Evolutionary conservation across 1,139 yeast species (phyloP), one percentile per base, ranked within the genome.

Genomic region (Lodderomyces jiufengensis): DNA sequence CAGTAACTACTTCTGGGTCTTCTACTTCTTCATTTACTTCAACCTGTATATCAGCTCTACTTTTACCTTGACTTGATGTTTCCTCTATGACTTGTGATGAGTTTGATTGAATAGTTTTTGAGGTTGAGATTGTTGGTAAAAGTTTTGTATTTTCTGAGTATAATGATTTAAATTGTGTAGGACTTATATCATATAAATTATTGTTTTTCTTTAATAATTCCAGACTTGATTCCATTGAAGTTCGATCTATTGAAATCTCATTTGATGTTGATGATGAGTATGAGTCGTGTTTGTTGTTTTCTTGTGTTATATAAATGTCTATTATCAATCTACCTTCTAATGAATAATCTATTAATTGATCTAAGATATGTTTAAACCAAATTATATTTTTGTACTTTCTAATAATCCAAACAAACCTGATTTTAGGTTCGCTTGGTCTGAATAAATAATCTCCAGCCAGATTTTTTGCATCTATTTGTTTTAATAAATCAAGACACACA

Each of bases 281-380:
- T 20, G 22, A n/a, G 6, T 31, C 21, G 6, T 20, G 22, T 24
- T 24, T 21, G 5, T 31, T 30, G 23, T 14, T 21, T 28, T 44
- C 45, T 37, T 44, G 52, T 0, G 61, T 55, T 4, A 54, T 42
- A 39, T 49, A 54, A 9, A 57, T 41, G 24, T 55, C 58, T 12
- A 57, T 40, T 4, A 38, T 27, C 7, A 63, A 45, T 22, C 48
- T 45, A 2, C 63, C 66, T 2, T 41, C 37, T 5, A 44, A 38
- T 29, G 58, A 50, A 35, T 37, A 60, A 2, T 49, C 54, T 25
- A 64, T 45, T 33, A 42, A 32, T 10, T 60, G 57, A 8, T 59
- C 58, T 29, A 69, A 44, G 1, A 60, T 44, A 34, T 65, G 64
- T 25, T 58, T 54, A 47, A 58, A 72, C 78, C 78, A 73, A 2